phyloP scores from a whole-genome alignment of 306 rosid genomes.

The Prinsepia uniflora region DNA sequence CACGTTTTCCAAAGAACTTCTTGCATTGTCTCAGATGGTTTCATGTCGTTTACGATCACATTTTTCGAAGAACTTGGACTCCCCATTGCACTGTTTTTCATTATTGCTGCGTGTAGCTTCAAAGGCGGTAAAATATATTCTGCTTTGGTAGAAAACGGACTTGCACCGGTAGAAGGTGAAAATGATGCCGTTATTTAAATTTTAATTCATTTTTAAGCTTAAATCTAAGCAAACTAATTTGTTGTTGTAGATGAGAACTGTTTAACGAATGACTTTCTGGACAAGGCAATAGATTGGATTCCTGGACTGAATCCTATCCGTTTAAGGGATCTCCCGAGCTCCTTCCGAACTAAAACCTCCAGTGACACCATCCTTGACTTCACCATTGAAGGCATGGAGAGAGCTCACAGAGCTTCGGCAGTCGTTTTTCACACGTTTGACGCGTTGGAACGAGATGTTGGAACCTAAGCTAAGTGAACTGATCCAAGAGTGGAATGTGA shows the following conservation, averaged over 20 bases:
- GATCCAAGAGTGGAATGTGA: too few relatives aligned
- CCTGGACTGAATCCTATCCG: neutral
- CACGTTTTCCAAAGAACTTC: too few relatives aligned
- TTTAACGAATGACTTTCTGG: neutral
- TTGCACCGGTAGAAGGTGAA: slow-evolving; percentile 12
- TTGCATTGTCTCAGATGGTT: slow-evolving; percentile 12
- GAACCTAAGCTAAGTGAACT: too few relatives aligned
- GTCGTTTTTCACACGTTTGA: slow-evolving; percentile 20
- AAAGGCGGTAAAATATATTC: slow-evolving; percentile 4
- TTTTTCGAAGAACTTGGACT: slow-evolving; percentile 10
- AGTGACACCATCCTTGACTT: neutral
- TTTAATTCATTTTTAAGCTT: neutral
- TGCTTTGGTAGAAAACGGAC: slow-evolving; percentile 8
- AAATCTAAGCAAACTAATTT: neutral
- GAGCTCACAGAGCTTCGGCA: slow-evolving; percentile 15
- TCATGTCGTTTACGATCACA: neutral
- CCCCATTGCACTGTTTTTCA: neutral
- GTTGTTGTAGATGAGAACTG: slow-evolving; percentile 3
- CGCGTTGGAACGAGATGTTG: too few relatives aligned
- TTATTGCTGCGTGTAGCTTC: neutral
- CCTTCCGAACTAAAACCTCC: neutral
- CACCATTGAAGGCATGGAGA: neutral
- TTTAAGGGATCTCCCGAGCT: slow-evolving; percentile 5
- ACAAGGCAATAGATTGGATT: slow-evolving; percentile 5
- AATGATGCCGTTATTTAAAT: neutral